A percentile compares a stretch with the other conserved stretches of the same genome.
Evolutionary conservation across 129 eudicot genomes (phyloP).

Genomic region (Saposhnikovia divaricata): DNA sequence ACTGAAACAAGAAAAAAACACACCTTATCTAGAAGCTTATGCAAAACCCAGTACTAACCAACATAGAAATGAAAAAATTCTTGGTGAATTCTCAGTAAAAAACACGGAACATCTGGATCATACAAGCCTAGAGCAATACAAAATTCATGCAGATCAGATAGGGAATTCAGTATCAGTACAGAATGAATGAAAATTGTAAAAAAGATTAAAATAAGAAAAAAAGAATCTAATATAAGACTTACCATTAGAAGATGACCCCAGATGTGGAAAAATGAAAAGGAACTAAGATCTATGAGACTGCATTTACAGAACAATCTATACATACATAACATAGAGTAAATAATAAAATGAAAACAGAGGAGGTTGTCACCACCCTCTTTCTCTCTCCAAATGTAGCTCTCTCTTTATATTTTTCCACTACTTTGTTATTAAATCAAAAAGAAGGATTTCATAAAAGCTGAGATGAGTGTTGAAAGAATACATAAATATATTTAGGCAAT

Average conservation of each 20-base stretch:
- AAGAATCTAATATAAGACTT: constrained; percentile 18
- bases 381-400: constrained; percentile 31
- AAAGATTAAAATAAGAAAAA: not conserved
- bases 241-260: constrained; percentile 44
- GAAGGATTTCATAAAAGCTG: constrained; percentile 30
- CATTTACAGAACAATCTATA: constrained; percentile 15
- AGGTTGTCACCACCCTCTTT: constrained; percentile 19
- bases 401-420: constrained; percentile 38
- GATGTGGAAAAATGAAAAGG: constrained; percentile 27
- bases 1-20: constrained; percentile 12
- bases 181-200: constrained; percentile 9
- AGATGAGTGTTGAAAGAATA: constrained; percentile 21
- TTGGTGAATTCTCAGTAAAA: constrained; percentile 17
- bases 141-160: constrained; percentile 28
- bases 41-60: not conserved
- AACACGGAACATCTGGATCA: constrained; percentile 46
- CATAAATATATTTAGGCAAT: constrained; percentile 25
- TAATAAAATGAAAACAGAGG: constrained; percentile 40
- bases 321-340: not conserved
- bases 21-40: constrained; percentile 48
- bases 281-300: constrained; percentile 58
- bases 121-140: constrained; percentile 21
- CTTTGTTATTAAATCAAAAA: constrained; percentile 33
- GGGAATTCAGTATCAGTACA: constrained; percentile 19
- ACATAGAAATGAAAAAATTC: constrained; percentile 31